phyloP scores from a whole-genome alignment of 164 flowering plant species.

The Nelumbo lutea region DNA sequence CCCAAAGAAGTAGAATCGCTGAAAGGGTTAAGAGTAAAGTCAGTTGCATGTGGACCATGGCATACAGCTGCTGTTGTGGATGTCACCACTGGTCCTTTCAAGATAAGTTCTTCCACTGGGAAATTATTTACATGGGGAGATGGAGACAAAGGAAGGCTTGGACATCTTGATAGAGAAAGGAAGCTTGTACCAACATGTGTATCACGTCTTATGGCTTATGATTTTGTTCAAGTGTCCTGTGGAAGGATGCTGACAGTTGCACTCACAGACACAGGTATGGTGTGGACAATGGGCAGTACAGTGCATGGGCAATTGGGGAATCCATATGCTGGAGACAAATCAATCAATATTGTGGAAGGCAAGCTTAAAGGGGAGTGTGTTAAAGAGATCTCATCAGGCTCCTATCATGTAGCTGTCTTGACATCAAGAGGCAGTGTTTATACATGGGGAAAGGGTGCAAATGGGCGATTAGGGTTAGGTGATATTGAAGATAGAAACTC shows the following conservation, averaged over 20 bases:
- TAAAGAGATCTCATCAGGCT: conserved; percentile 49
- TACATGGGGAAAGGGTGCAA: conserved; percentile 67
- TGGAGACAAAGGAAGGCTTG: conserved; percentile 64
- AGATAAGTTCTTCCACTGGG: conserved; percentile 25
- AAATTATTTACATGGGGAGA: conserved; percentile 82
- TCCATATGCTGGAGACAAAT: conserved; percentile 41
- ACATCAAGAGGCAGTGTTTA: conserved; percentile 51
- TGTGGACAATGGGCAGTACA: conserved; percentile 60
- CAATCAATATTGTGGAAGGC: conserved; percentile 53
- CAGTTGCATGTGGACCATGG: conserved; percentile 78
- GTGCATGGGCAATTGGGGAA: conserved; percentile 65
- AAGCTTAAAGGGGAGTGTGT: conserved; percentile 50
- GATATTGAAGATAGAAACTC: conserved; percentile 43
- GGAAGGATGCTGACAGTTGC: conserved; percentile 59
- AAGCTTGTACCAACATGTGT: conserved; percentile 64
- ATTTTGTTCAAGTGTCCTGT: conserved; percentile 63
- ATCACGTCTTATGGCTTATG: conserved; percentile 43
- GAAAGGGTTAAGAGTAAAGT: conserved; percentile 42
- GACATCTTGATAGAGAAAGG: conserved; percentile 42
- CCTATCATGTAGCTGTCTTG: conserved; percentile 54
- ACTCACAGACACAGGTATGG: conserved; percentile 46
- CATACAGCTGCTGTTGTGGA: conserved; percentile 75
- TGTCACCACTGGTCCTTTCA: conserved; percentile 28
- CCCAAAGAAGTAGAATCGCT: conserved; percentile 68
- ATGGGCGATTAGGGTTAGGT: conserved; percentile 65